Conservation (phyloP, 176 grass and related monocot species). For the Bothriochloa decipiens region DNA sequence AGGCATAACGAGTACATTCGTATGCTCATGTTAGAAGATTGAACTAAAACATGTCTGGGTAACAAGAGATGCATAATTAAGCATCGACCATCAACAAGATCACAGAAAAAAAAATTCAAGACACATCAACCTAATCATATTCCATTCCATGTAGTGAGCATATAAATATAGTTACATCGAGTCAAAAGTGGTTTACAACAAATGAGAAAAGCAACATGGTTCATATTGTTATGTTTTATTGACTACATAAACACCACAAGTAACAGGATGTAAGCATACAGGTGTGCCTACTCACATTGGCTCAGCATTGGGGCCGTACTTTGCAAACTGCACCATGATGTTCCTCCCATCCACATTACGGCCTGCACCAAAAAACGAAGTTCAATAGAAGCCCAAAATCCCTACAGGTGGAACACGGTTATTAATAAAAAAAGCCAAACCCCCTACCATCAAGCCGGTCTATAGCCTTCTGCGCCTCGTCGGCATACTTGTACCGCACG, state of each 20-base stretch:
- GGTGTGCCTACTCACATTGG: slow-evolving; percentile 69
- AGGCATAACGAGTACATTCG: background rate
- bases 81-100: background rate
- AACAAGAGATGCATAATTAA: background rate
- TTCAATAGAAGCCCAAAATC: background rate
- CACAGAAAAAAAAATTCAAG: background rate
- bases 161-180: background rate
- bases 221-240: slow-evolving; percentile 15
- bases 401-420: background rate
- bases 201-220: background rate
- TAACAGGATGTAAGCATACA: background rate
- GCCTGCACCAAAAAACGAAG: slow-evolving; percentile 38
- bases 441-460: slow-evolving; percentile 82
- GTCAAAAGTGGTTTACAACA: background rate
- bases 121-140: background rate
- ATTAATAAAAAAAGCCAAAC: background rate
- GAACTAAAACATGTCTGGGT: background rate
- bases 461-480: slow-evolving; percentile 93
- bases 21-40: slow-evolving; percentile 6
- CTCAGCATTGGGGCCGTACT: slow-evolving; percentile 98
- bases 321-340: slow-evolving; percentile 99
- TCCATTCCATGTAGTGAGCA: background rate
- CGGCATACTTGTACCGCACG: slow-evolving; percentile 92
- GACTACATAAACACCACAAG: background rate
- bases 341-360: slow-evolving; percentile 90